phyloP scores from a whole-genome alignment of 2,329 filamentous ascomycete species.

The Cladosporium velox region DNA sequence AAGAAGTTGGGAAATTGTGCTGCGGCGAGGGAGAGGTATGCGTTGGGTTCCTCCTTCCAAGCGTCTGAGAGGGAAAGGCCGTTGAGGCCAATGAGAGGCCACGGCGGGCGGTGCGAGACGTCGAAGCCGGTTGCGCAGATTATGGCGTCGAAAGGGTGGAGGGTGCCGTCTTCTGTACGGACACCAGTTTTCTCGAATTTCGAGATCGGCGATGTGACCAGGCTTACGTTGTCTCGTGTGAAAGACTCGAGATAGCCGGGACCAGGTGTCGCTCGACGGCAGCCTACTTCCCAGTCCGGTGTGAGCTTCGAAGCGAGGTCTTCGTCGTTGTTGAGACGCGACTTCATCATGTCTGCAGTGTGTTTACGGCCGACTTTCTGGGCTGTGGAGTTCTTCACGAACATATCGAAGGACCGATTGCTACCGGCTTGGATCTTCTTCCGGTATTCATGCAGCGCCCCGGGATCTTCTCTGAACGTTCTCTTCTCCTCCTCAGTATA shows the following conservation, averaged over 20 bases:
- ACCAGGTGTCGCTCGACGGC: slow-evolving; percentile 60
- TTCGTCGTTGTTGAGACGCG: slow-evolving; percentile 56
- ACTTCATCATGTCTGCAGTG: slow-evolving; percentile 48
- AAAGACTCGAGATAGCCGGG: slow-evolving; percentile 46
- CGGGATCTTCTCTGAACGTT: slow-evolving; percentile 35
- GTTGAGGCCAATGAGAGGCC: slow-evolving; percentile 42
- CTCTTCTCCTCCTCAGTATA: slow-evolving; percentile 39
- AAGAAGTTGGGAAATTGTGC: slow-evolving; percentile 39
- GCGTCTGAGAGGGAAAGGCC: slow-evolving; percentile 28
- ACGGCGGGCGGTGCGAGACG: slow-evolving; percentile 41
- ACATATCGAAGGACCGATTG: slow-evolving; percentile 40
- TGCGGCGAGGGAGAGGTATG: slow-evolving; percentile 34
- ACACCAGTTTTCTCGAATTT: slow-evolving; percentile 32
- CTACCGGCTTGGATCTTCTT: slow-evolving; percentile 38
- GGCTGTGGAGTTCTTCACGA: slow-evolving; percentile 56
- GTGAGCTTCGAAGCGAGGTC: slow-evolving; percentile 58
- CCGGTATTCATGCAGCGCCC: slow-evolving; percentile 39
- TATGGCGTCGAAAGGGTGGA: slow-evolving; percentile 35
- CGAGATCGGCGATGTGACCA: slow-evolving; percentile 33
- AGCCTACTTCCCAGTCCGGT: slow-evolving; percentile 66
- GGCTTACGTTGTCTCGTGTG: slow-evolving; percentile 31
- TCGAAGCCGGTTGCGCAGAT: slow-evolving; percentile 52
- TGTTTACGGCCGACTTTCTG: slow-evolving; percentile 27
- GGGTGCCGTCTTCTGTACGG: slow-evolving; percentile 26
- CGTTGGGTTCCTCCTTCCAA: slow-evolving; percentile 34